Evolutionary conservation across 208 protist genomes (phyloP).

Genomic region (Leishmania martiniquensis): DNA sequence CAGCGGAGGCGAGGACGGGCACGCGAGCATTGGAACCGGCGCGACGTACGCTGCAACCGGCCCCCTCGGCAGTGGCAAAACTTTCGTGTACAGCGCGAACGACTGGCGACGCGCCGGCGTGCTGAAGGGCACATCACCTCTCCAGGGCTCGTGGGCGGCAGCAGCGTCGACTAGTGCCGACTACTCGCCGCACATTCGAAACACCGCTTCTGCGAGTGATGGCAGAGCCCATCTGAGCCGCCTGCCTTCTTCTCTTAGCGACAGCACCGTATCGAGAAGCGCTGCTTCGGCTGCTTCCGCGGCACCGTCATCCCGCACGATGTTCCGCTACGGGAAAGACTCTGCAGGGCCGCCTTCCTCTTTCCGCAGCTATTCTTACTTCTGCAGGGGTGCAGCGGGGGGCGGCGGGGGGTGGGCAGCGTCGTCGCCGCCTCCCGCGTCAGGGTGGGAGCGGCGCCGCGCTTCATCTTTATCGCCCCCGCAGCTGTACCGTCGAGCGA

Average conservation of each 20-base stretch:
- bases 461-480: neutral
- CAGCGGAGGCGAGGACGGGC: neutral
- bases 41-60: neutral
- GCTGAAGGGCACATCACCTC: neutral
- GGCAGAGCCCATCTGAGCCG: neutral
- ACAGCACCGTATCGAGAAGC: neutral
- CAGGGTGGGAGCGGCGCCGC: neutral
- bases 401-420: neutral
- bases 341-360: neutral
- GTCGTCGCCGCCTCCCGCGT: neutral
- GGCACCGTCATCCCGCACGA: neutral
- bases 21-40: neutral
- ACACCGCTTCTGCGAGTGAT: neutral
- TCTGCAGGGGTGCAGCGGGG: neutral
- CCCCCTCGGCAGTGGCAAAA: neutral
- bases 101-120: neutral
- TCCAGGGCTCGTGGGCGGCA: neutral
- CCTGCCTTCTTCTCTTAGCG: neutral
- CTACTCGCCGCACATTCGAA: neutral
- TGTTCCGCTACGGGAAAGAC: conserved; percentile 16
- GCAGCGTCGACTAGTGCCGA: neutral
- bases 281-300: neutral
- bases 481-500: neutral
- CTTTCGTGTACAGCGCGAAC: neutral
- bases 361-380: neutral